These are phyloP conservation scores for Raphanus sativus DNA, from an alignment of 345 rosid genomes.

Conservation along the genomic window DNA sequence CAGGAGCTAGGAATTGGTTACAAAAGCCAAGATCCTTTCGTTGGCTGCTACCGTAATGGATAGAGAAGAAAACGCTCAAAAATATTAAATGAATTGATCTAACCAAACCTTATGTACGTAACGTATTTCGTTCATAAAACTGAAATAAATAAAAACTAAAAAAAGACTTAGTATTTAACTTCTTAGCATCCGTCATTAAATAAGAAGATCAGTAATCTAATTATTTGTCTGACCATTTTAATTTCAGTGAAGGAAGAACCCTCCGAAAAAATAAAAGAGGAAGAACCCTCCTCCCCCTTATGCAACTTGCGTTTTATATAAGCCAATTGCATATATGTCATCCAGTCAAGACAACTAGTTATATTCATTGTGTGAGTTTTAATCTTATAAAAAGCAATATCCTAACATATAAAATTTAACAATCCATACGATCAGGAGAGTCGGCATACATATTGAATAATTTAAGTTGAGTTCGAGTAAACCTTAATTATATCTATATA, in stretches of 20 bases:
- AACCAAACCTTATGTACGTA: conserved; percentile 20
- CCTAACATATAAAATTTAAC: background rate
- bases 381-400: background rate
- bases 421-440: background rate
- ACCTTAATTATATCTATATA: background rate
- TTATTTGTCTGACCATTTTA: background rate
- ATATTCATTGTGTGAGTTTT: background rate
- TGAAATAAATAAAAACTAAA: background rate
- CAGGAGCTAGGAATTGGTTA: conserved; percentile 2
- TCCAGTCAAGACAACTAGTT: background rate
- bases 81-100: conserved; percentile 25
- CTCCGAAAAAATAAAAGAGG: too few relatives aligned
- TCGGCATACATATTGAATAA: conserved; percentile 13
- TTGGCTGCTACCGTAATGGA: conserved; percentile 26
- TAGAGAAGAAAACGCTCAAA: conserved; percentile 23
- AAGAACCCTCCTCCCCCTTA: background rate
- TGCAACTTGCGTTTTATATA: conserved; percentile 19
- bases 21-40: background rate
- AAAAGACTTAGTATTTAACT: background rate
- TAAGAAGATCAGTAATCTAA: background rate
- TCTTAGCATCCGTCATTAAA: background rate
- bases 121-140: background rate
- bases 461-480: conserved; percentile 12
- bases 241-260: background rate
- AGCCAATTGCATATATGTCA: conserved; percentile 1